Evolutionary conservation across 345 rosid species (phyloP).

Genomic region (Litchi chinensis): DNA sequence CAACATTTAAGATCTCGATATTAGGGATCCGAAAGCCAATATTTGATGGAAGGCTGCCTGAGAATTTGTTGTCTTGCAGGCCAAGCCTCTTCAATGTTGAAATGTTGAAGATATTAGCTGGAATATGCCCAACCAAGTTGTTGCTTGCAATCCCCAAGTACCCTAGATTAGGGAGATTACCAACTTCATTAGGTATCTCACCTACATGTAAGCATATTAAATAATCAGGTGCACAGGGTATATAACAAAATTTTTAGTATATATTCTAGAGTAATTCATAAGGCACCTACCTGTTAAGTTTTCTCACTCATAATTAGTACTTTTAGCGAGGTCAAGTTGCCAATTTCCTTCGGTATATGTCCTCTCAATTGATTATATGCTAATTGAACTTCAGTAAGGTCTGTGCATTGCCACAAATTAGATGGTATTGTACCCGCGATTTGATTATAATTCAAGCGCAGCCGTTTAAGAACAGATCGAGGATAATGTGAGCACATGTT

Average conservation of each 20-base stretch:
- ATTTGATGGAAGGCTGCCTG: background rate
- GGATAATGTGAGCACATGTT: too few relatives aligned
- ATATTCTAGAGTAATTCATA: background rate
- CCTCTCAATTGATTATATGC: background rate
- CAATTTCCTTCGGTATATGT: conserved; percentile 18
- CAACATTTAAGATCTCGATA: background rate
- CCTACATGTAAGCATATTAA: background rate
- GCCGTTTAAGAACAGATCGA: too few relatives aligned
- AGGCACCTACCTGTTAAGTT: conserved; percentile 18
- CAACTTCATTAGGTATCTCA: background rate
- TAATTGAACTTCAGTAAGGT: too few relatives aligned
- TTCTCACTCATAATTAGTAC: conserved; percentile 5
- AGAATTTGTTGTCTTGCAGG: background rate
- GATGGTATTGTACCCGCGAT: too few relatives aligned
- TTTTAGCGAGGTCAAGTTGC: conserved; percentile 17
- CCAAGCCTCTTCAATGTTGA: background rate
- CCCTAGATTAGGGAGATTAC: background rate
- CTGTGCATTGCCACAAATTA: too few relatives aligned
- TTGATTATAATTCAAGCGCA: too few relatives aligned
- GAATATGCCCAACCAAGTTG: background rate
- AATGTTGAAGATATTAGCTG: conserved; percentile 9
- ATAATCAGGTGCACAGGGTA: too few relatives aligned
- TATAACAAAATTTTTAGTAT: too few relatives aligned
- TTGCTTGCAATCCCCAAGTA: background rate
- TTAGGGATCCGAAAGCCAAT: background rate